Evolutionary conservation across 306 rosid species (phyloP).

Genomic region (Fragaria iinumae): DNA sequence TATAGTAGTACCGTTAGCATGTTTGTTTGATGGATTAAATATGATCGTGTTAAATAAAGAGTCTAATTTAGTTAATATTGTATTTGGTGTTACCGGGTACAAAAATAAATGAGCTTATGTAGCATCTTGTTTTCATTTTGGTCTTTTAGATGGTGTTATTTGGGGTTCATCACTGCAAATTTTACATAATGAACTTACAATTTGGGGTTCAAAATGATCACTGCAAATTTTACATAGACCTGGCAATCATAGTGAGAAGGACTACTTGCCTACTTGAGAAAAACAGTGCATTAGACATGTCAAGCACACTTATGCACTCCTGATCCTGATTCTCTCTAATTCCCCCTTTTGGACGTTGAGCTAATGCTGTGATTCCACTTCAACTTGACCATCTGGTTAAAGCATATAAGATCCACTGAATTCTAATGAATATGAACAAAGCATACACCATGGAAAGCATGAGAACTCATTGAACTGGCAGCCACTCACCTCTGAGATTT

Average conservation of each 20-base stretch:
- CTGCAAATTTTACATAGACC: background rate
- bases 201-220: background rate
- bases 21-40: too few species aligned
- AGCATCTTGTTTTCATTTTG: too few species aligned
- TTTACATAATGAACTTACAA: background rate
- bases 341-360: background rate
- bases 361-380: slow-evolving; percentile 44
- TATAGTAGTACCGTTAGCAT: too few species aligned
- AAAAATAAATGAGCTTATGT: too few species aligned
- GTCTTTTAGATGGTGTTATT: too few species aligned
- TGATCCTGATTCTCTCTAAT: background rate
- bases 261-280: background rate
- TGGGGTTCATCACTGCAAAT: background rate
- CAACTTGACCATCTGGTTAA: slow-evolving; percentile 72
- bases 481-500: slow-evolving; percentile 54
- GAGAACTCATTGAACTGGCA: slow-evolving; percentile 9
- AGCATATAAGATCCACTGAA: slow-evolving; percentile 24
- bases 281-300: background rate
- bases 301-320: background rate
- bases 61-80: too few species aligned
- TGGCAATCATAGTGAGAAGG: background rate
- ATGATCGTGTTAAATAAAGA: too few species aligned
- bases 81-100: too few species aligned
- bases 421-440: slow-evolving; percentile 8
- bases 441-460: background rate